Conservation (phyloP, 1,139 yeast species). For the Kluyveromyces marxianus region DNA sequence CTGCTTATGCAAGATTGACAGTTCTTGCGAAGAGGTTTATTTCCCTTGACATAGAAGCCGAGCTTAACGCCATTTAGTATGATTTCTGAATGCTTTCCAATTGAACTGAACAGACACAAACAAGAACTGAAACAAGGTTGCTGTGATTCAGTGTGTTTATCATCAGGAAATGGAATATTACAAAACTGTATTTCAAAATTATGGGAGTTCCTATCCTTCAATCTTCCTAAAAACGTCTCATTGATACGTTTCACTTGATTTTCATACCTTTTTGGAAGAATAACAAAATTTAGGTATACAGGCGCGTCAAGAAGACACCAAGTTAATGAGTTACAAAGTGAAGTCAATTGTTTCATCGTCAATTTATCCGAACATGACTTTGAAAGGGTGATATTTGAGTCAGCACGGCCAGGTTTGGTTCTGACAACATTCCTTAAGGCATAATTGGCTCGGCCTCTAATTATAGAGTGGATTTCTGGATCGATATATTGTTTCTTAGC, state of each 20-base stretch:
- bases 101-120: conserved; percentile 8
- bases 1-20: conserved; percentile 33
- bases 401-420: conserved; percentile 86
- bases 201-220: conserved; percentile 9
- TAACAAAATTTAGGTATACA: conserved; percentile 45
- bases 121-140: conserved; percentile 20
- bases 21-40: conserved; percentile 37
- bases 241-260: conserved; percentile 33
- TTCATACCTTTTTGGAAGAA: conserved; percentile 39
- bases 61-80: conserved; percentile 48
- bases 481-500: conserved; percentile 24
- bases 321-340: conserved; percentile 49
- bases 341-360: conserved; percentile 53
- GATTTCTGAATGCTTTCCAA: conserved; percentile 30
- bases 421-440: conserved; percentile 56
- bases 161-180: conserved; percentile 11
- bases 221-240: conserved; percentile 45
- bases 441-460: conserved; percentile 65
- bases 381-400: conserved; percentile 60
- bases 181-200: conserved; percentile 12
- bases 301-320: conserved; percentile 36
- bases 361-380: conserved; percentile 88
- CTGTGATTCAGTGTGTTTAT: conserved; percentile 25
- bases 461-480: conserved; percentile 19
- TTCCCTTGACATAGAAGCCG: conserved; percentile 40